These are phyloP conservation scores for Calonectria pauciramosa DNA, from an alignment of 2,329 filamentous ascomycete species.

Conservation along the genomic window DNA sequence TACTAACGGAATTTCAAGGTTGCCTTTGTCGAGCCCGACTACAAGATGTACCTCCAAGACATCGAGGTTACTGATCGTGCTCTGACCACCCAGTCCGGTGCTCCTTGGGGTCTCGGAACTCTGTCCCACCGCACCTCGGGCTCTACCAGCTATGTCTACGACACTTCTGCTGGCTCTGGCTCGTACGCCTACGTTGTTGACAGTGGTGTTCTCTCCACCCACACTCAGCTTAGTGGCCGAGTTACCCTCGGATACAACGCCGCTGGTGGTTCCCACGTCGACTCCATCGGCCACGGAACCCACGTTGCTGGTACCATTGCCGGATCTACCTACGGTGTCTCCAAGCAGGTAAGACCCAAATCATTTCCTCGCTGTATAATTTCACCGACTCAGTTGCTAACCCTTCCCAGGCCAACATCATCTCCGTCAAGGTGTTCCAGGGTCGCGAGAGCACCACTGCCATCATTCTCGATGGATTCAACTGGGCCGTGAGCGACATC, in stretches of 20 bases:
- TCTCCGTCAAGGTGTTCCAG: conserved; percentile 51
- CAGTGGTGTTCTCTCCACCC: conserved; percentile 68
- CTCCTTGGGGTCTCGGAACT: conserved; percentile 43
- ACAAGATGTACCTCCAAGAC: conserved; percentile 34
- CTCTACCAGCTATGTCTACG: conserved; percentile 60
- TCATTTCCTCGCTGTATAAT: no score
- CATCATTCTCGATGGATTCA: conserved; percentile 55
- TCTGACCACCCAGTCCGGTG: conserved; percentile 39
- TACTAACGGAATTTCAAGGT: conserved; percentile 30
- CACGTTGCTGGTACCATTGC: conserved; percentile 58
- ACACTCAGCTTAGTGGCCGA: conserved; percentile 65
- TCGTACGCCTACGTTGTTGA: conserved; percentile 73
- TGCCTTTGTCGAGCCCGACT: conserved; percentile 43
- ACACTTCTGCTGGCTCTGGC: conserved; percentile 62
- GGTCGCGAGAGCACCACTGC: conserved; percentile 39
- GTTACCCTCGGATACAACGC: conserved; percentile 57
- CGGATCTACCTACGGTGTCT: conserved; percentile 57
- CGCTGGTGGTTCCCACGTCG: conserved; percentile 47
- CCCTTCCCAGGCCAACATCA: conserved; percentile 38
- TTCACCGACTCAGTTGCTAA: no score
- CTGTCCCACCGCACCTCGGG: conserved; percentile 45
- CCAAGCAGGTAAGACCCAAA: conserved; percentile 52
- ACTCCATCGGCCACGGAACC: conserved; percentile 58
- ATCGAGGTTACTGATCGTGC: conserved; percentile 38
- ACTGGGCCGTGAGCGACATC: conserved; percentile 56